Percentiles rank a stretch among this genome's conserved stretches.
phyloP scores from a whole-genome alignment of 2,329 filamentous ascomycete genomes.

The Sporothrix pallida region DNA sequence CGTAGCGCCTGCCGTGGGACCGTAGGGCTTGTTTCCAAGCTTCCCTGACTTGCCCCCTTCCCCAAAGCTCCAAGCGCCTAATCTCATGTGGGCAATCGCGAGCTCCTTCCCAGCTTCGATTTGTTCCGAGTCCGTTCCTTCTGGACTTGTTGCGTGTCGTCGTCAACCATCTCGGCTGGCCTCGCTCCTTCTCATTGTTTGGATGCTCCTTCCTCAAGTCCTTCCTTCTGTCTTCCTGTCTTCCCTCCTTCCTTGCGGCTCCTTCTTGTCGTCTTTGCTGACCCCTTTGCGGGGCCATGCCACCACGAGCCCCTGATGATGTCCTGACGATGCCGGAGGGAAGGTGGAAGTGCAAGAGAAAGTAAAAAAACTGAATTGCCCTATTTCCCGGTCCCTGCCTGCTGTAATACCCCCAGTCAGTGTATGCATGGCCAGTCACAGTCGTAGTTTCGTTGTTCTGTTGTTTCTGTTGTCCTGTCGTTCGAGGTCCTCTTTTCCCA shows the following conservation, averaged over 20 bases:
- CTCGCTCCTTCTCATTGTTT: background rate
- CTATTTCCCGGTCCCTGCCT: too few species aligned
- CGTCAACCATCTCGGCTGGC: too few species aligned
- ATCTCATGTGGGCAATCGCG: background rate
- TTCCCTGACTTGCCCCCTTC: background rate
- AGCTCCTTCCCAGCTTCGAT: background rate
- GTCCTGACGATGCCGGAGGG: too few species aligned
- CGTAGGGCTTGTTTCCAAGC: constrained; percentile 21
- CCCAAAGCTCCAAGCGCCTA: background rate
- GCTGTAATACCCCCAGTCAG: too few species aligned
- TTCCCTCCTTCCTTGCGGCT: background rate
- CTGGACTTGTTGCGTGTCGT: background rate
- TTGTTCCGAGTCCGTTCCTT: background rate
- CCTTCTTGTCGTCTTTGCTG: background rate
- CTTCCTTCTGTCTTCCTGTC: background rate
- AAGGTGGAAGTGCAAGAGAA: too few species aligned
- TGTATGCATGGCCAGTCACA: too few species aligned
- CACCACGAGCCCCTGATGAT: background rate
- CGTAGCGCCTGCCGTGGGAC: background rate
- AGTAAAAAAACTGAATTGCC: too few species aligned
- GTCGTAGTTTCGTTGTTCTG: too few species aligned
- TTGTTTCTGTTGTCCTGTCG: background rate
- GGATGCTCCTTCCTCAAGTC: background rate
- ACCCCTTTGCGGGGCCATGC: constrained; percentile 20
- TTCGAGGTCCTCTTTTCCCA: background rate